Evolutionary conservation across 2,329 filamentous ascomycete species (phyloP), one percentile per base, ranked within the genome.

Genomic region (Trichoderma lentiforme): DNA sequence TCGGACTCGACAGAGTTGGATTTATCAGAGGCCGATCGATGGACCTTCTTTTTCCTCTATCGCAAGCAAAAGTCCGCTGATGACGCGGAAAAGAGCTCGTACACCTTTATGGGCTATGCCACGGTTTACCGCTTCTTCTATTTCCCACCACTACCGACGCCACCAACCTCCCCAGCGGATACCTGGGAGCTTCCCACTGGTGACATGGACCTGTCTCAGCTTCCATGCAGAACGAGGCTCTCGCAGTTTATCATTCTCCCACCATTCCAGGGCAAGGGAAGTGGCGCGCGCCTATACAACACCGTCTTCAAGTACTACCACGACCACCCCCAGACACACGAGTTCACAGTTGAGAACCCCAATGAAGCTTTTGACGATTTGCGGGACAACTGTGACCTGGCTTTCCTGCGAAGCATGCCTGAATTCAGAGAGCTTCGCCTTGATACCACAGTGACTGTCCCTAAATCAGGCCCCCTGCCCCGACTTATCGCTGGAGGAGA

Each of bases 221-320:
- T 95, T 2, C 92, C 93, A 14, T 92, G 91, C 76, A 90, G 95
- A 51, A 90, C 93, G 73, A 89, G 97, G 58, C 93, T 99, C 75
- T 97, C 95, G 0, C 96, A 99, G 80, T 98, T 98, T 81, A 79
- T 99, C 73, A 91, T 99, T 74, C 86, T 99, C 12, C 95, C 95
- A 2, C 92, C 94, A 6, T 97, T 94, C 81, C 95, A 98, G 79
- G 87, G 89, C 73, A 89, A 90, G 73, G 94, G 94, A 18, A 90
- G 95, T 64, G 96, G 95, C 43, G 88, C 90, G 12, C 87, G 89
- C 56, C 89, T 99, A 51, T 99, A 98, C 84, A 89, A 90, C 73
- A 86, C 90, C 63, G 93, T 98, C 75, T 95, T 94, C 78, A 83
- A 87, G 8, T 83, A 90, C 75, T 92, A 93, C 74, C 86, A 92